Evolutionary conservation across 2,329 filamentous ascomycete species (phyloP).

Genomic region (Penicillium corylophilum): DNA sequence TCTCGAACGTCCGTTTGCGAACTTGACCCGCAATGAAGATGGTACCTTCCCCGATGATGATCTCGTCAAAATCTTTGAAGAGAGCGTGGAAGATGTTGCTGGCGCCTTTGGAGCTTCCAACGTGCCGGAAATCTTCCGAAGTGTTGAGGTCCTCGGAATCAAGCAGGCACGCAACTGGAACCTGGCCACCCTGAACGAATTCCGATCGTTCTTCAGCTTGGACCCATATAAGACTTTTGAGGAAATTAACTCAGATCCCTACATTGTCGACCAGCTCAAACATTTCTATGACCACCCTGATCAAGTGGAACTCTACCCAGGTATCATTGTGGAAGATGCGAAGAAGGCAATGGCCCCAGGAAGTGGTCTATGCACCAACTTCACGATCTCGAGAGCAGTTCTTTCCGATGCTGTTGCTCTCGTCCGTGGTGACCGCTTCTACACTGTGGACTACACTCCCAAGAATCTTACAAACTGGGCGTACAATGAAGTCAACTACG

Average conservation of each 20-base stretch:
- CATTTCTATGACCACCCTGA: constrained; percentile 54
- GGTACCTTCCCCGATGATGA: constrained; percentile 59
- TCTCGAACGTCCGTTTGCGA: constrained; percentile 50
- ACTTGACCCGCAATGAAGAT: constrained; percentile 48
- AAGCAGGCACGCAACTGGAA: constrained; percentile 63
- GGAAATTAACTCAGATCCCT: constrained; percentile 53
- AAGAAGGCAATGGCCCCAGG: constrained; percentile 53
- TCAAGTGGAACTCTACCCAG: constrained; percentile 58
- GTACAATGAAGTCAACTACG: constrained; percentile 44
- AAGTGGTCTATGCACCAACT: constrained; percentile 52
- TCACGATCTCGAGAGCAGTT: constrained; percentile 44
- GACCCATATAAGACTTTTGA: constrained; percentile 51
- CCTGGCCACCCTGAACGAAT: constrained; percentile 59
- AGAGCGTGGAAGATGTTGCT: constrained; percentile 61
- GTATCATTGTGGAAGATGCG: constrained; percentile 56
- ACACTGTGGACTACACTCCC: constrained; percentile 47
- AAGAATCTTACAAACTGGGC: constrained; percentile 49
- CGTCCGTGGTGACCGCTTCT: constrained; percentile 49
- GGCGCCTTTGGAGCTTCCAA: constrained; percentile 60
- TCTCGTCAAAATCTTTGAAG: constrained; percentile 56
- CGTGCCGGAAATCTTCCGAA: constrained; percentile 58
- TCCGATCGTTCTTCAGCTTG: constrained; percentile 54
- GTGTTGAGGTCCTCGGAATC: constrained; percentile 64
- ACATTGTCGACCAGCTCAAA: constrained; percentile 46
- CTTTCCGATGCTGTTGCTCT: constrained; percentile 50